Percentiles rank a stretch among this genome's conserved stretches.
Evolutionary conservation across 495 filamentous ascomycete genomes (phyloP).

Genomic region (Xylaria grammica): DNA sequence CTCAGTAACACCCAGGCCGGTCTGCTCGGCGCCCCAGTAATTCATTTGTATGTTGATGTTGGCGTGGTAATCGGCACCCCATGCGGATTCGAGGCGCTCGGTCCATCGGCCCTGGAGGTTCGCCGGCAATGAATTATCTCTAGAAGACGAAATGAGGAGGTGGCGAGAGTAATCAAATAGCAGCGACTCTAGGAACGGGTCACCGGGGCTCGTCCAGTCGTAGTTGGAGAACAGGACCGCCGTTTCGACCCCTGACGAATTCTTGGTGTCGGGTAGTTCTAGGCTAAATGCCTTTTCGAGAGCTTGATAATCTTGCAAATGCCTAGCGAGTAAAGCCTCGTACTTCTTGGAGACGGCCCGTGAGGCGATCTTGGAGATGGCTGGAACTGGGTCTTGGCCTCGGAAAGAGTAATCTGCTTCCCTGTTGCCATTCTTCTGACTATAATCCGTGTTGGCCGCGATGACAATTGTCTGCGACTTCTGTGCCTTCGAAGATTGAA

Average conservation of each 20-base stretch:
- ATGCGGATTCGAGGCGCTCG: slow-evolving; percentile 38
- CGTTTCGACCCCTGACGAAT: slow-evolving; percentile 43
- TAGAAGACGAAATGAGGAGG: slow-evolving; percentile 49
- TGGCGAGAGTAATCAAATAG: slow-evolving; percentile 54
- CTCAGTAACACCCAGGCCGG: slow-evolving; percentile 19
- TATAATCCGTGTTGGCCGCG: slow-evolving; percentile 53
- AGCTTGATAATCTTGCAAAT: slow-evolving; percentile 47
- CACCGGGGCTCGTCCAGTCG: slow-evolving; percentile 33
- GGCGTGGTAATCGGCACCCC: slow-evolving; percentile 57
- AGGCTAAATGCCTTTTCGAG: slow-evolving; percentile 46
- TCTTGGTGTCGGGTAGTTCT: slow-evolving; percentile 44
- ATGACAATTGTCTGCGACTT: slow-evolving; percentile 41
- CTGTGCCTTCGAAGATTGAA: not conserved
- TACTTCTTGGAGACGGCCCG: slow-evolving; percentile 36
- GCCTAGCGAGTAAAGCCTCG: slow-evolving; percentile 36
- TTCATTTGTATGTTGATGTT: slow-evolving; percentile 63
- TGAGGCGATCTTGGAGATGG: slow-evolving; percentile 39
- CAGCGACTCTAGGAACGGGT: slow-evolving; percentile 52
- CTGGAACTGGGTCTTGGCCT: slow-evolving; percentile 46
- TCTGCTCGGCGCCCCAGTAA: slow-evolving; percentile 24
- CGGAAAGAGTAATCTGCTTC: slow-evolving; percentile 51
- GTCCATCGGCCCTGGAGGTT: slow-evolving; percentile 24
- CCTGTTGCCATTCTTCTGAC: slow-evolving; percentile 48
- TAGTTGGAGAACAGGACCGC: slow-evolving; percentile 45
- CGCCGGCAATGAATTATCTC: slow-evolving; percentile 39